Evolutionary conservation across 1,284 basidiomycete genomes (phyloP).

Genomic region (Uromyces viciae-fabae): DNA sequence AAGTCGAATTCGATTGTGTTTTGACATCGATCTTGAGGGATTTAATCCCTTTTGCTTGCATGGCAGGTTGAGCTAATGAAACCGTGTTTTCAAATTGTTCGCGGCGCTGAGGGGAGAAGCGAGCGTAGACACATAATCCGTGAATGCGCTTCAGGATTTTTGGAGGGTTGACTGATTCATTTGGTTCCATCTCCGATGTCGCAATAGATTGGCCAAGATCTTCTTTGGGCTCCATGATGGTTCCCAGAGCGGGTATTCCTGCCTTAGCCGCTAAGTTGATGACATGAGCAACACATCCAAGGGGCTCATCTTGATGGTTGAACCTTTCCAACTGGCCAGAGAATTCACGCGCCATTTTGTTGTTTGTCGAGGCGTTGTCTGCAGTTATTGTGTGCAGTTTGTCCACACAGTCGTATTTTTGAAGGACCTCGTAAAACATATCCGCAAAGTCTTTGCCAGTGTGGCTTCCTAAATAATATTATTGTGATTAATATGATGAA

Average conservation of each 20-base stretch:
- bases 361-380: neutral
- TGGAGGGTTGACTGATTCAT: neutral
- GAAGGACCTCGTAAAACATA: neutral
- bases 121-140: neutral
- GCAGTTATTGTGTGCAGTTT: constrained; percentile 9
- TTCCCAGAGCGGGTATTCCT: neutral
- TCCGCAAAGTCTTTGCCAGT: neutral
- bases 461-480: neutral
- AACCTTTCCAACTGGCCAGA: neutral
- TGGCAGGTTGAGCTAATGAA: neutral
- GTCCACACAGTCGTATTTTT: neutral
- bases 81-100: neutral
- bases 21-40: neutral
- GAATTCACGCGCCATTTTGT: neutral
- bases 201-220: too few species aligned
- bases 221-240: too few species aligned
- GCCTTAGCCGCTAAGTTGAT: neutral
- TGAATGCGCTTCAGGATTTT: neutral
- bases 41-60: neutral
- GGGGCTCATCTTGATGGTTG: neutral
- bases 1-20: neutral
- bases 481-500: too few species aligned
- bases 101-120: neutral
- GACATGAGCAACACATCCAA: constrained; percentile 8
- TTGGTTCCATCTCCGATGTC: too few species aligned